Conservation (phyloP, 495 filamentous ascomycete genomes). For the Neurospora sp. region DNA sequence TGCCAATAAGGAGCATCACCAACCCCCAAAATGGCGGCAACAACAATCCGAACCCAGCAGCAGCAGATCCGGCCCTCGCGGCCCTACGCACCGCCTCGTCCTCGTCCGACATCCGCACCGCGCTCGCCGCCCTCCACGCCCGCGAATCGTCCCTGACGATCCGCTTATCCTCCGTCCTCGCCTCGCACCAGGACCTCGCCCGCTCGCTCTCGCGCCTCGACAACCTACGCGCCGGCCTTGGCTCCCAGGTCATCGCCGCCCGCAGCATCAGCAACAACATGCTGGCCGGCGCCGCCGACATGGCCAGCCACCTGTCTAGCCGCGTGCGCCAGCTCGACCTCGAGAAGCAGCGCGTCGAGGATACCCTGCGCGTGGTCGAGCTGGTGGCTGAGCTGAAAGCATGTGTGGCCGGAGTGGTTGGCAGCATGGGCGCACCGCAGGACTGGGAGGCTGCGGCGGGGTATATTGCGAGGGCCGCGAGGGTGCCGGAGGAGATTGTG, state of each 20-base stretch:
- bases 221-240: constrained; percentile 76
- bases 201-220: constrained; percentile 83
- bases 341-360: constrained; percentile 82
- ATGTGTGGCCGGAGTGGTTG: constrained; percentile 89
- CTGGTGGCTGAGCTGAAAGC: constrained; percentile 94
- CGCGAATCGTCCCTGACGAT: constrained; percentile 66
- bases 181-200: constrained; percentile 72
- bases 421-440: constrained; percentile 93
- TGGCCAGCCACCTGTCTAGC: constrained; percentile 75
- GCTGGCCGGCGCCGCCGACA: constrained; percentile 73
- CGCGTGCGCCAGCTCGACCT: constrained; percentile 79
- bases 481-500: constrained; percentile 69
- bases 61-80: constrained; percentile 14
- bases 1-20: neutral
- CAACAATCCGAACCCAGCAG: constrained; percentile 1
- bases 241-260: constrained; percentile 76
- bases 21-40: neutral
- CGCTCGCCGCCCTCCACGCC: constrained; percentile 60
- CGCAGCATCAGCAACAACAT: constrained; percentile 78
- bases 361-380: constrained; percentile 85
- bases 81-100: constrained; percentile 59
- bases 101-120: constrained; percentile 66
- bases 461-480: constrained; percentile 72
- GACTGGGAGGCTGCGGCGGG: constrained; percentile 96
- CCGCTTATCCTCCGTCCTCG: constrained; percentile 64